Base-by-base conservation (phyloP, 192 early-diverging fungal genomes). In the Backusella tarrabulga region DNA sequence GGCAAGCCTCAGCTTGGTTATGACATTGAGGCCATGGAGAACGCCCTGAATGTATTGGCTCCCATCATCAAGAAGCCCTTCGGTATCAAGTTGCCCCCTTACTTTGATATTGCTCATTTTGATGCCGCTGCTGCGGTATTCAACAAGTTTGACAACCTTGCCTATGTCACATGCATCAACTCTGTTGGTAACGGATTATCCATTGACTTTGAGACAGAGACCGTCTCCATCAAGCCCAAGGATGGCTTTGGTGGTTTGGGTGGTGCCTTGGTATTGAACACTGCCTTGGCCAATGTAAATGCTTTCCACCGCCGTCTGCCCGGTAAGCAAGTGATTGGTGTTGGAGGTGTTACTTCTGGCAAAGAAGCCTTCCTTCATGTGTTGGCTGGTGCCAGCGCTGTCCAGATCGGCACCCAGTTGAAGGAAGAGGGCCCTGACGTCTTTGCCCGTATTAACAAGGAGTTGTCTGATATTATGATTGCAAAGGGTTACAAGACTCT, bases 51-150 rank as follows among this genome's bases (percentile, higher is more conserved):
- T 17, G 71, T 72, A 6, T 75, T 82, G 40, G 80, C 76, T 32
- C 80, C 80, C 14, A 66, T 82, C 4, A 77, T 82, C 44, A 78
- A 78, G 34, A 78, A 78, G 70, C 77, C 80, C 17, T 82, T 82
- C 42, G 80, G 80, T 38, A 78, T 82, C 70, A 82, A 82, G 70
- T 46, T 82, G 7, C 80, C 80, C 21, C 80, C 80, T 72, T 82
- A 82, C 70, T 82, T 82, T 78, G 80, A 82, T 29, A 82, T 82
- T 76, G 80, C 80, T 63, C 80, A 82, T 34, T 82, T 82, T 71
- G 80, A 82, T 60, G 46, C 72, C 17, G 80, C 74, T 67, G 80
- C 80, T 76, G 74, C 72, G 2, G 67, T 82, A 19, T 72, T 77
- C 34, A 77, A 82, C 42, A 78, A 82, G 42, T 82, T 76, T 72